Percentiles rank a stretch among this genome's conserved stretches.
phyloP scores from a whole-genome alignment of 352 stramenopile genomes.

The Phytopythium vexans region DNA sequence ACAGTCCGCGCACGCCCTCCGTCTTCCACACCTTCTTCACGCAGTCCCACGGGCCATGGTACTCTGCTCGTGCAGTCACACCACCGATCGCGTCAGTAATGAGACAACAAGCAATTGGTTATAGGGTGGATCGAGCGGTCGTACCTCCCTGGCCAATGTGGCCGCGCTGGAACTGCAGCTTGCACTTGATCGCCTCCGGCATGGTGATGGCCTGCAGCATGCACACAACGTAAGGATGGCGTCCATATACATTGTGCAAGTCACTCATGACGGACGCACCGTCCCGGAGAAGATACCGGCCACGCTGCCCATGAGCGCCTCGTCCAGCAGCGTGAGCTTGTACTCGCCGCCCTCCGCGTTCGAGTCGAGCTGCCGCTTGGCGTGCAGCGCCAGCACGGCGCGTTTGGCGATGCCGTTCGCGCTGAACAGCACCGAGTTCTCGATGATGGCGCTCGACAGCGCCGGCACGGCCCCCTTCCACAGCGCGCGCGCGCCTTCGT shows the following conservation, averaged over 20 bases:
- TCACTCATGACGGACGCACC: slow-evolving; percentile 19
- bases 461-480: slow-evolving; percentile 87
- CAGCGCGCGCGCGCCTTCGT: slow-evolving; percentile 72
- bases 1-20: slow-evolving; percentile 64
- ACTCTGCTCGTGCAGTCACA: slow-evolving; percentile 27
- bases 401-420: slow-evolving; percentile 80
- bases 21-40: slow-evolving; percentile 58
- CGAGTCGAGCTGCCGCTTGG: slow-evolving; percentile 27
- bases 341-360: slow-evolving; percentile 38
- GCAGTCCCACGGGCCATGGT: slow-evolving; percentile 63
- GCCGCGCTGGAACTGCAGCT: slow-evolving; percentile 75
- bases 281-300: slow-evolving; percentile 84
- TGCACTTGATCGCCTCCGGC: slow-evolving; percentile 85
- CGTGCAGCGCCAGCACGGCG: slow-evolving; percentile 54
- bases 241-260: slow-evolving; percentile 1
- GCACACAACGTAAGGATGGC: background rate
- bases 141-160: slow-evolving; percentile 57
- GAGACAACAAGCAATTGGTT: background rate
- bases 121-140: slow-evolving; percentile 1
- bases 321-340: slow-evolving; percentile 73
- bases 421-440: slow-evolving; percentile 90
- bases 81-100: background rate
- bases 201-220: slow-evolving; percentile 69
- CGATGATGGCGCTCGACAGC: slow-evolving; percentile 85
- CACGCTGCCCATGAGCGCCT: slow-evolving; percentile 79